Base-by-base conservation (phyloP, 805 yeast species). In the Teunomyces aglyptinius region DNA sequence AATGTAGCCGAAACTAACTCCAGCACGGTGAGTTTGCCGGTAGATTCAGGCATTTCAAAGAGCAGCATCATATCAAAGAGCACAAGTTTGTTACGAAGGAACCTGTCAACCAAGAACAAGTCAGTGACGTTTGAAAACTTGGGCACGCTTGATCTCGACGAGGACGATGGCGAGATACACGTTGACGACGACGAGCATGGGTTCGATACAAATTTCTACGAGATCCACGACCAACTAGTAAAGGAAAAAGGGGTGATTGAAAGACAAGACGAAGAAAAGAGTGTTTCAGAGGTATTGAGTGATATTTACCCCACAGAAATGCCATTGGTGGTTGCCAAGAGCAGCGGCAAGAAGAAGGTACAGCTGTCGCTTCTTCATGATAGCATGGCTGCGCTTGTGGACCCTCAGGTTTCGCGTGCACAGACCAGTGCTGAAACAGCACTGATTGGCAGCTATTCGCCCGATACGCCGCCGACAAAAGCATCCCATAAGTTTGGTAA, bases 111-210 rank as follows among this genome's bases (percentile, higher is more conserved):
- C 16, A 43, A 47, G 29, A 31, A 60, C 48, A 71, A 71, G 56
- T 62, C 68, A 45, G 76, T 71, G 20, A 70, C 72, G 6, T 71
- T 71, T 46, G 75, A 71, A 44, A 61, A 67, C 48, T 55, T 70
- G 44, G 60, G 63, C 10, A 65, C 62, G 18, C 39, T 65, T 24
- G 57, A 58, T 19, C 40, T 56, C 44, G 56, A 55, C 45, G 68
- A 57, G 8, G 51, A 49, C 19, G 52, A 44, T 18, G 15, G 16
- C 19, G 41, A 38, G 27, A 20, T 15, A n/a, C 28, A 38, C 28
- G 24, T 20, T 2, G 19, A 38, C 32, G 15, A 11, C 31, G 42
- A 38, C 22, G 31, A 27, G 29, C 42, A 20, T 7, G 42, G 15
- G 13, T 38, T 28, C 15, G 44, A 41, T 10, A 41, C 24, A 8